phyloP scores from a whole-genome alignment of 441 rosid species.

The Erodium trifolium region DNA sequence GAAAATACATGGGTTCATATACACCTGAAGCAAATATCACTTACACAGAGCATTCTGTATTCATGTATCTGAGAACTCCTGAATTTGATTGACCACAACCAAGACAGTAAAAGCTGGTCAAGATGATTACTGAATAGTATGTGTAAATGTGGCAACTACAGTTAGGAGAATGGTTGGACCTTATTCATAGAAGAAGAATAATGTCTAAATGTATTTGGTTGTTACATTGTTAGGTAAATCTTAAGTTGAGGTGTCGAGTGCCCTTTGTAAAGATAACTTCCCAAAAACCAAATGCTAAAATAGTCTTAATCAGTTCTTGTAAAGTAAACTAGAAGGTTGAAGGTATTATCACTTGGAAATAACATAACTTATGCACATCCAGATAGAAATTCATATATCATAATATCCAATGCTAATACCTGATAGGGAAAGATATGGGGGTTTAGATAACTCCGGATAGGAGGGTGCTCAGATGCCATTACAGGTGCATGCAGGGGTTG shows the following conservation, averaged over 20 bases:
- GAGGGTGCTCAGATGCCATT: slow-evolving; percentile 27
- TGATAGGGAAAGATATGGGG: slow-evolving; percentile 31
- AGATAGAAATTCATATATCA: not conserved
- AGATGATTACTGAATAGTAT: not conserved
- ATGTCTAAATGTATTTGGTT: too few species aligned
- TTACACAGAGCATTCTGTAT: not conserved
- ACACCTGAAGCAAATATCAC: not conserved
- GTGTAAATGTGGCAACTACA: not conserved
- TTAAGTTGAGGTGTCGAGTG: too few species aligned
- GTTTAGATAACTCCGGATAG: slow-evolving; percentile 21
- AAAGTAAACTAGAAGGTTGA: not conserved
- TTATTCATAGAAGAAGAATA: too few species aligned
- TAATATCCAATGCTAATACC: slow-evolving; percentile 17
- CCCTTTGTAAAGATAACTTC: too few species aligned
- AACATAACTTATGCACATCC: too few species aligned
- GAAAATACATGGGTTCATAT: not conserved
- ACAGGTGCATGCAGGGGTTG: slow-evolving; percentile 20
- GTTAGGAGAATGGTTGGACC: too few species aligned
- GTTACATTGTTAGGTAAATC: too few species aligned
- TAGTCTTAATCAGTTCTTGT: too few species aligned
- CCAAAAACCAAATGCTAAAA: too few species aligned
- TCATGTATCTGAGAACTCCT: not conserved
- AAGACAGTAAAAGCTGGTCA: not conserved
- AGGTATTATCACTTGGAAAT: not conserved
- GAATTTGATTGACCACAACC: not conserved